Conservation (phyloP, 345 rosid genomes). For the Trapa bicornis region DNA sequence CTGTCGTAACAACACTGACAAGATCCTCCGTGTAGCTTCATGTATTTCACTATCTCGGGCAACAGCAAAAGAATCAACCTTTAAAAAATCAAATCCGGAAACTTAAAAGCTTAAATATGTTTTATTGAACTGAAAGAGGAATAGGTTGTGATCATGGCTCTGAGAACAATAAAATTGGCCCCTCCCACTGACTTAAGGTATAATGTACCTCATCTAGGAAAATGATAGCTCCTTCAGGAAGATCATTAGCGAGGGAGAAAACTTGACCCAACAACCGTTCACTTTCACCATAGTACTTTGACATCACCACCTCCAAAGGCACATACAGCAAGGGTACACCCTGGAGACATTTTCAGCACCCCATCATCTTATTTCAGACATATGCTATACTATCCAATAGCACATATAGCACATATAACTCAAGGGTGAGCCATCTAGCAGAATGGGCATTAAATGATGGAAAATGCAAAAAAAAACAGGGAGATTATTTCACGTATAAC, state of each 20-base stretch:
- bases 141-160: background rate
- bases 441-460: background rate
- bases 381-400: background rate
- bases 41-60: conserved; percentile 80
- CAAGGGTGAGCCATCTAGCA: background rate
- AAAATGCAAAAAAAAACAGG: background rate
- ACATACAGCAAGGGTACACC: conserved; percentile 81
- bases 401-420: background rate
- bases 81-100: conserved; percentile 2
- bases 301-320: conserved; percentile 78
- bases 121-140: background rate
- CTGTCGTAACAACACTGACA: conserved; percentile 87
- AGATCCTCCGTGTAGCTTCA: conserved; percentile 86
- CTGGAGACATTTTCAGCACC: conserved; percentile 19
- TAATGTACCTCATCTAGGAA: conserved; percentile 82
- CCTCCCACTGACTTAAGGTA: background rate
- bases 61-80: conserved; percentile 92
- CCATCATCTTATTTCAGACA: background rate
- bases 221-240: conserved; percentile 68
- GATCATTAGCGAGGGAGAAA: conserved; percentile 76
- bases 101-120: background rate
- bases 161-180: background rate
- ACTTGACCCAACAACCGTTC: conserved; percentile 76
- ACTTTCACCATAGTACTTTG: conserved; percentile 91
- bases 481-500: background rate